Percentiles rank a stretch among this genome's conserved stretches.
Conservation (phyloP, 352 stramenopile genomes). For the Globisporangium radiosum region DNA sequence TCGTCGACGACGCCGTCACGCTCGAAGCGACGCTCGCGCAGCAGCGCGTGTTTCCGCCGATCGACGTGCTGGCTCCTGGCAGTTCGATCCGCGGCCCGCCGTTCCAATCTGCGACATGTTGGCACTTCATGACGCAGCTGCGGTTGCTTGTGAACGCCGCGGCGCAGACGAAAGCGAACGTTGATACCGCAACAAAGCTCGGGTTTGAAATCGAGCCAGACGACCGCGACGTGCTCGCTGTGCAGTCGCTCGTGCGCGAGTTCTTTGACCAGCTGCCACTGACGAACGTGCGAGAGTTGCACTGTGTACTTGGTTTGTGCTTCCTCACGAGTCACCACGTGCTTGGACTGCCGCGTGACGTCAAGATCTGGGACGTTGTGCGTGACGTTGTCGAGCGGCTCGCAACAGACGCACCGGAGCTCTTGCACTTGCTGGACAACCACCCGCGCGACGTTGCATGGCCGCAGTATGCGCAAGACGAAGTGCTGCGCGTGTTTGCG, state of each 20-base stretch:
- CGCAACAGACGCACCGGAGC: slow-evolving; percentile 31
- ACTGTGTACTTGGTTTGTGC: slow-evolving; percentile 50
- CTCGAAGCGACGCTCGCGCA: slow-evolving; percentile 41
- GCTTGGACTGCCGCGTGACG: slow-evolving; percentile 27
- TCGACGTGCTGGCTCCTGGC: slow-evolving; percentile 58
- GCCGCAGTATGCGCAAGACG: slow-evolving; percentile 44
- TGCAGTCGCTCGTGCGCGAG: slow-evolving; percentile 59
- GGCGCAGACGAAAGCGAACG: slow-evolving; percentile 48
- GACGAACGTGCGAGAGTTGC: slow-evolving; percentile 16
- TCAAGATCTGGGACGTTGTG: slow-evolving; percentile 51
- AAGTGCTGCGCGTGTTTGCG: slow-evolving; percentile 30
- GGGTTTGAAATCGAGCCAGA: slow-evolving; percentile 76
- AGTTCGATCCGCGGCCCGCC: slow-evolving; percentile 59
- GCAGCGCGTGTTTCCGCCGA: slow-evolving; percentile 59
- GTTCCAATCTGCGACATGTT: slow-evolving; percentile 72
- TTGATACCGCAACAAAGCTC: slow-evolving; percentile 48
- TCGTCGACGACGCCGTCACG: slow-evolving; percentile 65
- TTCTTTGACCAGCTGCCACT: slow-evolving; percentile 63
- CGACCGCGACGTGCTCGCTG: slow-evolving; percentile 61
- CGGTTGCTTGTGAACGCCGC: slow-evolving; percentile 59
- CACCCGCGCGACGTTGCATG: slow-evolving; percentile 44
- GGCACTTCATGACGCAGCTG: slow-evolving; percentile 53
- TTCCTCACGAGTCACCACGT: slow-evolving; percentile 50
- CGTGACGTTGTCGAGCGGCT: slow-evolving; percentile 24
- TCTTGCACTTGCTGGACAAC: slow-evolving; percentile 43